Evolutionary conservation across 345 rosid species (phyloP).

Genomic region (Iberis pinnata): DNA sequence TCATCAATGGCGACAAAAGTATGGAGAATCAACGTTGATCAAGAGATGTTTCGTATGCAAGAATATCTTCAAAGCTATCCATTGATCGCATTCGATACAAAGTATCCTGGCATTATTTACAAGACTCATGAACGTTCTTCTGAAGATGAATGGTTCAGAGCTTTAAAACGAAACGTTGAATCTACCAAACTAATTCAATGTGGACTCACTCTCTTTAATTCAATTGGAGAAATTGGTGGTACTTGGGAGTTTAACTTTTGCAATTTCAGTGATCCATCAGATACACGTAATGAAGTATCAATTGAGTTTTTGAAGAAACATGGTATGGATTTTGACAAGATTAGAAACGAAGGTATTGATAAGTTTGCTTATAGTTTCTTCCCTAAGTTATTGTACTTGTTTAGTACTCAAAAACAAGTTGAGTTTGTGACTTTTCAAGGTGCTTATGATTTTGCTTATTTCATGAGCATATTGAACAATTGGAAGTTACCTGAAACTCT

Average conservation of each 20-base stretch:
- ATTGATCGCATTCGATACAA: slow-evolving; percentile 25
- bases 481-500: slow-evolving; percentile 10
- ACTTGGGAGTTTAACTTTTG: slow-evolving; percentile 28
- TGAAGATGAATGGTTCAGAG: neutral
- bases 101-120: neutral
- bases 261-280: slow-evolving; percentile 21
- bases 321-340: slow-evolving; percentile 22
- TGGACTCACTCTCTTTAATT: slow-evolving; percentile 23
- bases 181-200: slow-evolving; percentile 22
- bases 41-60: neutral
- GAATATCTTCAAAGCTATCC: slow-evolving; percentile 4
- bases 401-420: neutral
- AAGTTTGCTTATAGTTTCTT: slow-evolving; percentile 11
- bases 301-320: slow-evolving; percentile 16
- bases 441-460: slow-evolving; percentile 23
- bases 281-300: slow-evolving; percentile 12
- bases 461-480: slow-evolving; percentile 3
- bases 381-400: neutral
- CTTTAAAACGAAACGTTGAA: slow-evolving; percentile 20
- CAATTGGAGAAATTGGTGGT: slow-evolving; percentile 24
- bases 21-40: slow-evolving; percentile 12
- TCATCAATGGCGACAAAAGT: slow-evolving; percentile 1
- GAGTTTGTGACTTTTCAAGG: slow-evolving; percentile 26
- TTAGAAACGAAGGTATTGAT: slow-evolving; percentile 20
- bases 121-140: neutral